Conservation (phyloP, 2,329 filamentous ascomycete species). For the Albophoma yamanashiensis region DNA sequence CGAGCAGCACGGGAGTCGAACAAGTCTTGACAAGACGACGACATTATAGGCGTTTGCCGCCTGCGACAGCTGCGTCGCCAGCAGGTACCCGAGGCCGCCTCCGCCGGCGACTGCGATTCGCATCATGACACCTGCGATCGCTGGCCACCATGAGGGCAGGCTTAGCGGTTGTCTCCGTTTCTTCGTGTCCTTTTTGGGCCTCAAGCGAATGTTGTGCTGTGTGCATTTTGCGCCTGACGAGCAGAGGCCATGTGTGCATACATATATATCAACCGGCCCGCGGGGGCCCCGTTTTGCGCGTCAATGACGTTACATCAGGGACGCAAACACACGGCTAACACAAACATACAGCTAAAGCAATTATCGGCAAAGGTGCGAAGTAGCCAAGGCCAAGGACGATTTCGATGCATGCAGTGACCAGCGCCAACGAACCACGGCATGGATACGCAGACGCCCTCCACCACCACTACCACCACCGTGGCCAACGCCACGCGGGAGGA, state of each 20-base stretch:
- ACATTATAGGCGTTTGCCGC: slow-evolving; percentile 51
- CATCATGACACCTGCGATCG: slow-evolving; percentile 25
- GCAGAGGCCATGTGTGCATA: slow-evolving; percentile 3
- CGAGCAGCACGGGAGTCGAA: slow-evolving; percentile 4
- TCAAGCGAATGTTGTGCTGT: neutral
- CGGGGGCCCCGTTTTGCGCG: slow-evolving; percentile 8
- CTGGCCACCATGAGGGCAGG: slow-evolving; percentile 7
- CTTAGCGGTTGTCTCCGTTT: slow-evolving; percentile 1
- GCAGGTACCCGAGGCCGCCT: slow-evolving; percentile 31
- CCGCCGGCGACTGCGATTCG: slow-evolving; percentile 38
- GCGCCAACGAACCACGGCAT: slow-evolving; percentile 3
- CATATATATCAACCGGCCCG: slow-evolving; percentile 8
- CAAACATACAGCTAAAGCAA: slow-evolving; percentile 4
- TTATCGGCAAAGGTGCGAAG: slow-evolving; percentile 7
- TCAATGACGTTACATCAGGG: slow-evolving; percentile 14
- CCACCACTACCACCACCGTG: slow-evolving; percentile 2
- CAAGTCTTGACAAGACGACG: slow-evolving; percentile 54
- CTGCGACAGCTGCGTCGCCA: slow-evolving; percentile 45
- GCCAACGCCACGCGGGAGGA: slow-evolving; percentile 5
- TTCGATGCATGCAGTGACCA: slow-evolving; percentile 4
- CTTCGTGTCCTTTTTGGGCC: neutral
- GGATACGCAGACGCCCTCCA: slow-evolving; percentile 1
- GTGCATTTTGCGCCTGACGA: neutral
- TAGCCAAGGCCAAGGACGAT: slow-evolving; percentile 3
- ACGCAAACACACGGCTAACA: slow-evolving; percentile 1